Evolutionary conservation across 2,329 filamentous ascomycete species (phyloP).

Genomic region (Alternaria sp.): DNA sequence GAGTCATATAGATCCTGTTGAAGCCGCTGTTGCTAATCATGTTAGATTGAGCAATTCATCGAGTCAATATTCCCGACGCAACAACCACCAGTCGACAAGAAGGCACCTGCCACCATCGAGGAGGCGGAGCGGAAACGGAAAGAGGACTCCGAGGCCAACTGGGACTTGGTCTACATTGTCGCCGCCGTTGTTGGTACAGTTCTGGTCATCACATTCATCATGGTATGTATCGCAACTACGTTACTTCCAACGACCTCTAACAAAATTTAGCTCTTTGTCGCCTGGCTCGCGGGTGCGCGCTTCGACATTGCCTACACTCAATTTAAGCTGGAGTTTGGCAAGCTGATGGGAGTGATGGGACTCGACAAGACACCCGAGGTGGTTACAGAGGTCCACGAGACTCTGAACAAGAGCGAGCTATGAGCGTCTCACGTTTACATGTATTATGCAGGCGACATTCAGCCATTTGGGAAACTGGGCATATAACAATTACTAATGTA

Average conservation of each 20-base stretch:
- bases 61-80: conserved; percentile 91
- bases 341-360: conserved; percentile 39
- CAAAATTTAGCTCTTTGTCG: conserved; percentile 71
- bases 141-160: conserved; percentile 61
- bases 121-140: conserved; percentile 67
- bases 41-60: conserved; percentile 93
- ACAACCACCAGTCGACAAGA: conserved; percentile 64
- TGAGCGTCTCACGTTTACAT: conserved; percentile 41
- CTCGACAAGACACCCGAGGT: conserved; percentile 20
- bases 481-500: conserved; percentile 38
- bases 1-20: conserved; percentile 31
- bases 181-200: conserved; percentile 74
- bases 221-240: conserved; percentile 69
- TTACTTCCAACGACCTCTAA: conserved; percentile 24
- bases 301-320: conserved; percentile 76
- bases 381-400: conserved; percentile 32
- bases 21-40: conserved; percentile 10
- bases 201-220: conserved; percentile 73
- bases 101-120: conserved; percentile 55
- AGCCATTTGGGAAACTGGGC: conserved; percentile 23
- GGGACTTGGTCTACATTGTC: conserved; percentile 70
- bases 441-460: conserved; percentile 41
- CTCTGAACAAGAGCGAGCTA: conserved; percentile 54
- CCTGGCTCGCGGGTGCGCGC: conserved; percentile 81
- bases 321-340: conserved; percentile 61